phyloP scores from a whole-genome alignment of 495 filamentous ascomycete genomes.

The Viridothelium virens region DNA sequence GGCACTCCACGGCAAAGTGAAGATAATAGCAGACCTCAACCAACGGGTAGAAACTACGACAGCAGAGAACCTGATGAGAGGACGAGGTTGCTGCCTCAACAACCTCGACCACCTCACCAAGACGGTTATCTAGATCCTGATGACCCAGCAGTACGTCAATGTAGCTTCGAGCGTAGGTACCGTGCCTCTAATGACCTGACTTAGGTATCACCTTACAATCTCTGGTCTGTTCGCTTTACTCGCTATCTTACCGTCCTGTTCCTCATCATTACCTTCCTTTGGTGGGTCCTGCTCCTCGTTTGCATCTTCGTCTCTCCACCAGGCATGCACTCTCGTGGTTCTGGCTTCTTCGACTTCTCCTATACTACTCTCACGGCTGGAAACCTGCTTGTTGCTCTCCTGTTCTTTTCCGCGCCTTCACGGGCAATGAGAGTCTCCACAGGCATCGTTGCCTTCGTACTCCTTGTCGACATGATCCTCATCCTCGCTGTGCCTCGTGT shows the following conservation, averaged over 20 bases:
- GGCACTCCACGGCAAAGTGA: conserved; percentile 21
- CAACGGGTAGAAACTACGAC: conserved; percentile 22
- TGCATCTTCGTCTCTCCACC: conserved; percentile 84
- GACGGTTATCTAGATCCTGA: conserved; percentile 75
- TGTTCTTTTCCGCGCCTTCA: conserved; percentile 82
- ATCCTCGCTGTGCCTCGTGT: conserved; percentile 64
- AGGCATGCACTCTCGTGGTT: conserved; percentile 73
- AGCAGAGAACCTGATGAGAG: conserved; percentile 55
- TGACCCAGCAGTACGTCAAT: conserved; percentile 70
- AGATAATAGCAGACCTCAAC: conserved; percentile 19
- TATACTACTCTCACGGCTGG: conserved; percentile 66
- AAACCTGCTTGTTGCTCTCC: conserved; percentile 63
- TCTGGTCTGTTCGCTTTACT: conserved; percentile 75
- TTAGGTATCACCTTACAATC: conserved; percentile 89
- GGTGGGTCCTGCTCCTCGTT: conserved; percentile 84
- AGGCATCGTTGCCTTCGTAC: conserved; percentile 56
- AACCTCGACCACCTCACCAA: conserved; percentile 38
- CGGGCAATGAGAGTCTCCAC: conserved; percentile 63
- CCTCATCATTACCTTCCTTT: conserved; percentile 65
- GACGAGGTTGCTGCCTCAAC: conserved; percentile 57
- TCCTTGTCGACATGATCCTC: conserved; percentile 70
- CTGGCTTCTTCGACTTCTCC: conserved; percentile 63
- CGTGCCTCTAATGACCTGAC: conserved; percentile 4
- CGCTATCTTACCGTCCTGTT: conserved; percentile 68
- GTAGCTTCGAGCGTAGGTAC: neutral